Percentiles rank a stretch among this genome's conserved stretches.
These are phyloP conservation scores for Aphanomyces euteiches DNA, from an alignment of 352 stramenopile genomes.

Conservation along the genomic window DNA sequence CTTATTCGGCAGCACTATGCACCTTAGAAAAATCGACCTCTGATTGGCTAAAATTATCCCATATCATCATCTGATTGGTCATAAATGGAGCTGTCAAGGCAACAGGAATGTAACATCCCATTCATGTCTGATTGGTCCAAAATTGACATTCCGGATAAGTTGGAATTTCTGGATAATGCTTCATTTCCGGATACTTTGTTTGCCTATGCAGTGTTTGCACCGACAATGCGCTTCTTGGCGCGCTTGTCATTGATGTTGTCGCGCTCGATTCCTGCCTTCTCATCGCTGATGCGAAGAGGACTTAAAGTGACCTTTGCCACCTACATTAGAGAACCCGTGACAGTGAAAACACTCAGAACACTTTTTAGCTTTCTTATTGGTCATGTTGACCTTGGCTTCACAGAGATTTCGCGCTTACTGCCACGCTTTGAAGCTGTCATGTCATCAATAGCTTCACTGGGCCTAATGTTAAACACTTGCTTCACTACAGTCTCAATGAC, in stretches of 20 bases:
- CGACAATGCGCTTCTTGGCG: neutral
- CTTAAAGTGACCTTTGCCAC: conserved; percentile 1
- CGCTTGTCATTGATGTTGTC: neutral
- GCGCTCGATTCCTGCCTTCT: neutral
- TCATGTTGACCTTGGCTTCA: neutral
- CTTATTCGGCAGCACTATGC: too few species aligned
- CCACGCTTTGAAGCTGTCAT: neutral
- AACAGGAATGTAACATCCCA: too few species aligned
- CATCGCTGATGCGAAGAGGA: neutral
- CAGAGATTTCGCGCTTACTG: neutral
- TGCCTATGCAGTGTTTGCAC: neutral
- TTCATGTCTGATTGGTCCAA: neutral
- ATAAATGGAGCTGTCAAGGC: too few species aligned
- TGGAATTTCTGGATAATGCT: conserved; percentile 4
- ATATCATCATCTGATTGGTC: too few species aligned
- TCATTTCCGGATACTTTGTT: neutral
- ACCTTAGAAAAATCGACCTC: too few species aligned
- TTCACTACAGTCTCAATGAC: conserved; percentile 3
- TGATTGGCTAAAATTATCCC: too few species aligned
- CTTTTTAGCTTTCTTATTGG: neutral
- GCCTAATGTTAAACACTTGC: neutral
- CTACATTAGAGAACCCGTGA: neutral
- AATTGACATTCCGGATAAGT: neutral
- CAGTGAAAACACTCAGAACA: neutral
- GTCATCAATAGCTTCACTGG: neutral